Evolutionary conservation across 768 basidiomycete genomes (phyloP).

Genomic region (Porphyrellus cyaneotinctus): DNA sequence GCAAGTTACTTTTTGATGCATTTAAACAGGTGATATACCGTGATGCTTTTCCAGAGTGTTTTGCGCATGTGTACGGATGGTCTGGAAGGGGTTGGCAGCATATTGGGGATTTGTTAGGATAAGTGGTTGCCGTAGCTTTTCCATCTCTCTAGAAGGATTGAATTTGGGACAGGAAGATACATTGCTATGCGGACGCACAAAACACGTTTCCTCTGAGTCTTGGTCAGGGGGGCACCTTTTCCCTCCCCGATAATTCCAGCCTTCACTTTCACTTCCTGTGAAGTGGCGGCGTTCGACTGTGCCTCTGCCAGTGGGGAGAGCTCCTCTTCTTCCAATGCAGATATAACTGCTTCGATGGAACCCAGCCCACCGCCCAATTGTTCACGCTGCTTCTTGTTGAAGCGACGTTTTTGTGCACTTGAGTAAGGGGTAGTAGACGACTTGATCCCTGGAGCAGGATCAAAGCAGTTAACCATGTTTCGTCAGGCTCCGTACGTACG

Average conservation of each 20-base stretch:
- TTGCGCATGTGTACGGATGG: slow-evolving; percentile 74
- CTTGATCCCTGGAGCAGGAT: slow-evolving; percentile 41
- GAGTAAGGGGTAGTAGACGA: slow-evolving; percentile 54
- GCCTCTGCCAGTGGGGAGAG: slow-evolving; percentile 13
- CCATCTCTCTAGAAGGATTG: slow-evolving; percentile 47
- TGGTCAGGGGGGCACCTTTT: slow-evolving; percentile 52
- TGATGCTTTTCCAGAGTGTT: slow-evolving; percentile 65
- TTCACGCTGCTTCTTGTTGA: slow-evolving; percentile 67
- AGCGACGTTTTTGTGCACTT: slow-evolving; percentile 64
- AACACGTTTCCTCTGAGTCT: slow-evolving; percentile 59
- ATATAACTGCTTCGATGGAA: slow-evolving; percentile 52
- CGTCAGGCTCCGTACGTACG: slow-evolving; percentile 37
- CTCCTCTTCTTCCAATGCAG: slow-evolving; percentile 43
- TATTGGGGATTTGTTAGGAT: slow-evolving; percentile 66
- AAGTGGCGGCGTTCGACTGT: slow-evolving; percentile 15
- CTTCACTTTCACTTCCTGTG: slow-evolving; percentile 26
- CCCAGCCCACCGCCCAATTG: slow-evolving; percentile 49
- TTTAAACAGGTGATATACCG: slow-evolving; percentile 11
- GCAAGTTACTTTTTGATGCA: background rate
- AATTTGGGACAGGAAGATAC: background rate
- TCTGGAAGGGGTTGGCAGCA: slow-evolving; percentile 66
- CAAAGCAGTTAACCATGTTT: background rate
- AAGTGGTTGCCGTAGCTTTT: slow-evolving; percentile 65
- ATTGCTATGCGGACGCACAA: slow-evolving; percentile 47
- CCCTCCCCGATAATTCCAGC: slow-evolving; percentile 66